Percentiles rank a stretch among this genome's conserved stretches.
These are phyloP conservation scores for Diaporthe vaccinii DNA, from an alignment of 2,329 filamentous ascomycete genomes.

Conservation along the genomic window DNA sequence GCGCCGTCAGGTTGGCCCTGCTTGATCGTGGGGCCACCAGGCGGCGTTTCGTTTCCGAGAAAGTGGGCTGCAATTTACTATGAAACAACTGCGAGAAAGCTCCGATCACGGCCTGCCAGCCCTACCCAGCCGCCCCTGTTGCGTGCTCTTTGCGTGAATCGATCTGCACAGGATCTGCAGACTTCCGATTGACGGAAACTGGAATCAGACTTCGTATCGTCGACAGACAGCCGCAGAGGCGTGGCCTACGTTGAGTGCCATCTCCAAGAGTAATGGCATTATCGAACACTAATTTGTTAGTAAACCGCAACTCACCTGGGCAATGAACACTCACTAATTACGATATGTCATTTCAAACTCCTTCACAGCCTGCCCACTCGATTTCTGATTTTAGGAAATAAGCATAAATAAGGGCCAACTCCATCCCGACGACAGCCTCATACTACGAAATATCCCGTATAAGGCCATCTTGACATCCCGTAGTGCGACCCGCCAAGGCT, in stretches of 20 bases:
- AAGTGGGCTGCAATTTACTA: constrained; percentile 28
- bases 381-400: not conserved
- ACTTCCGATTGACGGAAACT: not conserved
- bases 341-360: not conserved
- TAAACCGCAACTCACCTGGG: not conserved
- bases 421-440: not conserved
- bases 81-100: constrained; percentile 17
- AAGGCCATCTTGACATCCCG: not conserved
- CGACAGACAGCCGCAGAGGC: not conserved
- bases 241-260: not conserved
- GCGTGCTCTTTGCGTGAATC: not conserved
- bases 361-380: not conserved
- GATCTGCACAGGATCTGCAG: not conserved
- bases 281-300: not conserved
- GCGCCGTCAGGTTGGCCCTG: constrained; percentile 5
- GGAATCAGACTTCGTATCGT: not conserved
- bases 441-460: not conserved
- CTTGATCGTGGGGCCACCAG: not conserved
- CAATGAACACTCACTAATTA: not conserved
- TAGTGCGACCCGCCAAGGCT: not conserved
- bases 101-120: constrained; percentile 7
- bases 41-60: constrained; percentile 15
- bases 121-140: not conserved
- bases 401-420: not conserved
- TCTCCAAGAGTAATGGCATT: not conserved